Base-by-base conservation (phyloP, 495 filamentous ascomycete genomes). In the Podospora appendiculata region DNA sequence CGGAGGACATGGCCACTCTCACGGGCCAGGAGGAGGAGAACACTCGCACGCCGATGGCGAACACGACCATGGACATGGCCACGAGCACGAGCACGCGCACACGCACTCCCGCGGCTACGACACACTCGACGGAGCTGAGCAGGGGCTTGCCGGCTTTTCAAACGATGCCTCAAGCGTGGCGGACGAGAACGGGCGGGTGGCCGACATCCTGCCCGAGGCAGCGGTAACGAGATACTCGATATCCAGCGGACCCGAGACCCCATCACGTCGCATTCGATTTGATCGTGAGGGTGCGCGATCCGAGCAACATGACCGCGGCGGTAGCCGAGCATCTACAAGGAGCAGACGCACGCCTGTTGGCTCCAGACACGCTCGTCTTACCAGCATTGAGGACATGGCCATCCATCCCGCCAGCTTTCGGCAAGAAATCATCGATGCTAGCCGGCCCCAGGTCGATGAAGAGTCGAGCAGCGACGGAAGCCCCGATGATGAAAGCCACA, bases 1-100 rank as follows among this genome's bases (percentile, higher is more conserved):
- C 63, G 94, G 95, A 60, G 93, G 95, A 41, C 94, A 97, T 63
- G 86, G 90, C 0, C 90, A 96, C 59, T 81, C 80, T n/a, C 88
- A 91, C 69, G 84, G 82, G 0, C 79, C 76, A 3, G 75, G 74
- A 32, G 80, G 76, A 17, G 75, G 74, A 32, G 80, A 77, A 17
- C 69, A 67, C 43, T 57, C 73, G 0, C 73, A 76, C 49, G 69
- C 63, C 32, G 64, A 76, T 55, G 65, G 70, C 18, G 68, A 70
- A 13, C 64, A 75, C 51, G 68, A 62, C 11, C 91, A 96, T 63
- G 84, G 85, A 0, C 91, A 96, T 61, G 80, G 76, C 13, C 67
- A 75, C 16, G 49, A 60, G 62, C 58, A 70, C 46, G 63, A 70
- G 18, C 64, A 68, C 46, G 62, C 63, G 32, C 65, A 73, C 48